Conservation (phyloP, 2,329 filamentous ascomycete species). For the Colletotrichum sp. region DNA sequence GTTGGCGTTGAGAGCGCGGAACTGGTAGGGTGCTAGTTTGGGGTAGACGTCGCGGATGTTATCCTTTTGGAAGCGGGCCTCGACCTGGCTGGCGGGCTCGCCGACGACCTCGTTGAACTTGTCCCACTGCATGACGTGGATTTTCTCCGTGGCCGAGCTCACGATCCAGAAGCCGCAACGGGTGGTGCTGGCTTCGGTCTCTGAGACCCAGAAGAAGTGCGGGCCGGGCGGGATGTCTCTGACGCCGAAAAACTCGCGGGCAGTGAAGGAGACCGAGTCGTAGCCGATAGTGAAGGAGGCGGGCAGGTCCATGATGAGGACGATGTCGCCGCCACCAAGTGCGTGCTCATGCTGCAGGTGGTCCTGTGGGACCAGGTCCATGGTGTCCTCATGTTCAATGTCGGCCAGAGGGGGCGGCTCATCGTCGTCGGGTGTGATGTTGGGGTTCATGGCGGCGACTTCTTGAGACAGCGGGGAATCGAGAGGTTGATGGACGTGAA, state of each 20-base stretch:
- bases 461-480: slow-evolving; percentile 20
- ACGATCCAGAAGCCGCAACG: slow-evolving; percentile 65
- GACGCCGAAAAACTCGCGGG: slow-evolving; percentile 56
- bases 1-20: slow-evolving; percentile 31
- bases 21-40: slow-evolving; percentile 50
- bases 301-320: slow-evolving; percentile 59
- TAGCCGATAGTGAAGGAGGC: slow-evolving; percentile 57
- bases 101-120: slow-evolving; percentile 58
- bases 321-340: slow-evolving; percentile 51
- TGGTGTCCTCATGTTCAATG: neutral
- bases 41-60: slow-evolving; percentile 42
- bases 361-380: slow-evolving; percentile 16
- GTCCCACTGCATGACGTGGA: slow-evolving; percentile 61
- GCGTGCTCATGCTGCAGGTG: slow-evolving; percentile 23
- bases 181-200: slow-evolving; percentile 49
- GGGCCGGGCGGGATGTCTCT: slow-evolving; percentile 59
- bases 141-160: slow-evolving; percentile 35
- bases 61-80: slow-evolving; percentile 49
- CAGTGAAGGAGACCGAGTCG: slow-evolving; percentile 55
- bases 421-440: slow-evolving; percentile 23
- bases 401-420: slow-evolving; percentile 35
- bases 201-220: slow-evolving; percentile 66
- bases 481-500: slow-evolving; percentile 41
- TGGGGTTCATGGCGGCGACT: slow-evolving; percentile 20
- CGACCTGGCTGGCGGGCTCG: slow-evolving; percentile 49